Conservation (phyloP, 139 green algal species). For the Haematococcus lacustris region DNA sequence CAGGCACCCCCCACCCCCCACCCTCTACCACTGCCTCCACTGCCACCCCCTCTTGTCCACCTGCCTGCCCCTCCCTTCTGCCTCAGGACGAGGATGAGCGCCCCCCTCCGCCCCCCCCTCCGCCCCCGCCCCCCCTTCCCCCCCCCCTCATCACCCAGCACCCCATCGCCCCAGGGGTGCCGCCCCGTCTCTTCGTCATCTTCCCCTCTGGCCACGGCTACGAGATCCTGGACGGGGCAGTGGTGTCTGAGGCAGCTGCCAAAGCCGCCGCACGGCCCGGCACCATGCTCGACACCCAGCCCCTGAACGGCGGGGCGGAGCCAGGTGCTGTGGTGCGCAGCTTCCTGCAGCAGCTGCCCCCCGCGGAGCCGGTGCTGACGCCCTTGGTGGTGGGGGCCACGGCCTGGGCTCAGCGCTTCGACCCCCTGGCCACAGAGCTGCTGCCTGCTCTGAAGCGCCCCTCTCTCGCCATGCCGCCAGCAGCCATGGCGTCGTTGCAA, state of each 20-base stretch:
- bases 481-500: no score
- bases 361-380: background rate
- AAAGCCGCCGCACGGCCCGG: background rate
- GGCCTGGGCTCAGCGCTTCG: conserved; percentile 16
- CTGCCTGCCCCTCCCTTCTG: no score
- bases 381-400: conserved; percentile 20
- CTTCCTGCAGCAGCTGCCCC: conserved; percentile 24
- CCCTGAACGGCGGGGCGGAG: conserved; percentile 11
- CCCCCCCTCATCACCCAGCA: conserved; percentile 13
- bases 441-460: conserved; percentile 16
- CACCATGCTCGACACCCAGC: conserved; percentile 4
- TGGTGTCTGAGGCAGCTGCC: conserved; percentile 5
- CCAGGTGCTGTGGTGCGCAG: conserved; percentile 20
- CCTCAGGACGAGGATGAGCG: conserved; percentile 6
- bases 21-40: no score
- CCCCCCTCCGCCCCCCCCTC: conserved; percentile 6
- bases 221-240: conserved; percentile 31
- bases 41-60: no score
- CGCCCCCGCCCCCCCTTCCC: conserved; percentile 12
- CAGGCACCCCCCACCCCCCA: no score
- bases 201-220: conserved; percentile 27
- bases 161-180: conserved; percentile 16
- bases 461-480: no score
- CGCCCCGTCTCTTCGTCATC: conserved; percentile 49
- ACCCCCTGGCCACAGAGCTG: conserved; percentile 25